These are phyloP conservation scores for Saxispiralis lemnorum DNA, from an alignment of 495 filamentous ascomycete genomes.

Conservation along the genomic window DNA sequence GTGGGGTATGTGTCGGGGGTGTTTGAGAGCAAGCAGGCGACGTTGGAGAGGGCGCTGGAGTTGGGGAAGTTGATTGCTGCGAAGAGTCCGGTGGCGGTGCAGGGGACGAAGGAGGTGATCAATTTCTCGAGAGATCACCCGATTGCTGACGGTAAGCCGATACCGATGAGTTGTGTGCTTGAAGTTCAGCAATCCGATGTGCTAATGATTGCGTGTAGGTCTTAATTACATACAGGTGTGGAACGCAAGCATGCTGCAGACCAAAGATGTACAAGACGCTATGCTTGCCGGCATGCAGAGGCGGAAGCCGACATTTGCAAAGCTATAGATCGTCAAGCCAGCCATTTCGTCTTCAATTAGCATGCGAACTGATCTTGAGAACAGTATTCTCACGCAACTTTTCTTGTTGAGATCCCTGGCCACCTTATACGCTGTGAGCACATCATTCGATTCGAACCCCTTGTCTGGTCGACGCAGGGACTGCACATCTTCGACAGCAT, in stretches of 20 bases:
- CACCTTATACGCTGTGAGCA: too few relatives aligned
- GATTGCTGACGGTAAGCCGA: slow-evolving; percentile 51
- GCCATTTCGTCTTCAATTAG: too few relatives aligned
- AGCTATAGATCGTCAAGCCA: slow-evolving; percentile 38
- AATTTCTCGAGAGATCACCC: slow-evolving; percentile 69
- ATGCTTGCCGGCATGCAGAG: slow-evolving; percentile 61
- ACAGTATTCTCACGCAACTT: too few relatives aligned
- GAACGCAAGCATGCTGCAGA: slow-evolving; percentile 74
- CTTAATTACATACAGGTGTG: slow-evolving; percentile 70
- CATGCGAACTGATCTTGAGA: too few relatives aligned
- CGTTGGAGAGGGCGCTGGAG: slow-evolving; percentile 37
- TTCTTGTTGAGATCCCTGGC: too few relatives aligned
- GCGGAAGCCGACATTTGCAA: slow-evolving; percentile 69
- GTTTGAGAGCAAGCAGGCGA: slow-evolving; percentile 23
- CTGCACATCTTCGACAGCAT: too few relatives aligned
- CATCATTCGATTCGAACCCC: too few relatives aligned
- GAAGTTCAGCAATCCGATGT: neutral
- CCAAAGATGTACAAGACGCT: slow-evolving; percentile 55
- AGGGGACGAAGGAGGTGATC: slow-evolving; percentile 83
- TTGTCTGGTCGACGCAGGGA: too few relatives aligned
- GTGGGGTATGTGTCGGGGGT: slow-evolving; percentile 78
- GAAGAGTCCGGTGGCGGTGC: slow-evolving; percentile 83
- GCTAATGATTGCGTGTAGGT: slow-evolving; percentile 25
- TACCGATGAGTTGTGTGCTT: too few relatives aligned
- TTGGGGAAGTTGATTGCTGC: slow-evolving; percentile 48